Base-by-base conservation (phyloP, 768 basidiomycete genomes). In the Daedaleopsis nitida region DNA sequence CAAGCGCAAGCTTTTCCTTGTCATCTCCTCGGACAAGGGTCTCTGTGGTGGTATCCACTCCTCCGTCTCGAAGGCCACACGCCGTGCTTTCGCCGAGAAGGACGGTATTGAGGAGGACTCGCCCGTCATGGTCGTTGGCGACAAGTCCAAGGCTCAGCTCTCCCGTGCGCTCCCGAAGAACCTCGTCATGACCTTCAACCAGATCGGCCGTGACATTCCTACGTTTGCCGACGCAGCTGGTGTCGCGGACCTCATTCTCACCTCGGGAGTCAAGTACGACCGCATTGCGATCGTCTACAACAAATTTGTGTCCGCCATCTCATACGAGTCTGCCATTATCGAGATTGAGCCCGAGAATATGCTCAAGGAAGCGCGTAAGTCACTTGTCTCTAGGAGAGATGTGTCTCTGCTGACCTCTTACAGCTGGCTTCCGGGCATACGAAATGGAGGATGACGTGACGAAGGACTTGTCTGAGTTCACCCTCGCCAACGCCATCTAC, bases 31-130 rank as follows among this genome's bases (percentile, higher is more conserved):
- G 57, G 96, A 98, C 87, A 95, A 96, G 80, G 96, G 97, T 78
- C 92, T 99, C 59, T 99, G 96, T 73, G 96, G 97, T 79, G 96
- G 97, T 83, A 96, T 99, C 71, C 96, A 98, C 82, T 98, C 96
- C 44, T 94, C 94, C 56, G 92, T 98, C 72, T 83, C 90, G 68
- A 97, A 98, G 78, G 86, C 87, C 58, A 91, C 94, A 53, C 91
- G 92, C 67, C 85, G 83, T 59, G 89, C 84, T 34, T 70, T 96
- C 58, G 77, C 74, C 34, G 82, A 85, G 69, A 77, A 80, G 47
- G 77, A 76, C 50, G 74, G 77, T 64, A 80, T 88, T 52, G 85
- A 86, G 59, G 54, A 78, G 11, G 82, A 83, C 63, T 90, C 89
- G 3, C 83, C 87, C 52, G 70, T 98, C 74, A 87, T 94, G 80